phyloP scores from a whole-genome alignment of 1,139 yeast genomes.

The Kodamaea alishanica region DNA sequence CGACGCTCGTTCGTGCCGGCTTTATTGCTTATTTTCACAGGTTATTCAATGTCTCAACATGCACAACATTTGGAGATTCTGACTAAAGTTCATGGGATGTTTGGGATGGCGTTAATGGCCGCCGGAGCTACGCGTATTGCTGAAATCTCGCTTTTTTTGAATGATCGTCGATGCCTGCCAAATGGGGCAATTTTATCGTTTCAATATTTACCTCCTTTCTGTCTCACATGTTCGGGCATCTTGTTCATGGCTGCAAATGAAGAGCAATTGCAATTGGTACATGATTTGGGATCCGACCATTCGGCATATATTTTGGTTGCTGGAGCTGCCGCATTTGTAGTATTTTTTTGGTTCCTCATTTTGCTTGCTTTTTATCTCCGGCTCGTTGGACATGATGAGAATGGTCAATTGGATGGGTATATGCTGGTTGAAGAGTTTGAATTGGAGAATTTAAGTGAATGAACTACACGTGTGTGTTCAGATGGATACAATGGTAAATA shows the following conservation, averaged over 20 bases:
- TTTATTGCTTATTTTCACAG: slow-evolving; percentile 75
- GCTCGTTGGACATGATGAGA: slow-evolving; percentile 45
- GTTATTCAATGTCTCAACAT: slow-evolving; percentile 93
- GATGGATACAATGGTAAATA: too few species aligned
- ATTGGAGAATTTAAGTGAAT: slow-evolving; percentile 29
- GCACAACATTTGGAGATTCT: slow-evolving; percentile 69
- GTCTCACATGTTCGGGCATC: slow-evolving; percentile 73
- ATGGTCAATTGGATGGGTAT: slow-evolving; percentile 23
- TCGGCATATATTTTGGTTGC: slow-evolving; percentile 77
- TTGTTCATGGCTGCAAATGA: slow-evolving; percentile 91
- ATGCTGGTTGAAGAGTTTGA: slow-evolving; percentile 29
- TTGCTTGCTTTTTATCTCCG: slow-evolving; percentile 56
- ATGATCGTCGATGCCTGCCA: slow-evolving; percentile 48
- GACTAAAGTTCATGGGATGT: slow-evolving; percentile 82
- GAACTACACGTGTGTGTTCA: too few species aligned
- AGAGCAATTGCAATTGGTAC: slow-evolving; percentile 72
- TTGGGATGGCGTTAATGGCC: slow-evolving; percentile 74
- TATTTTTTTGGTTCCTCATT: slow-evolving; percentile 62
- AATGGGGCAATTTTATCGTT: slow-evolving; percentile 57
- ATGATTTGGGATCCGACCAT: slow-evolving; percentile 77
- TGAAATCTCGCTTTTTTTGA: slow-evolving; percentile 70
- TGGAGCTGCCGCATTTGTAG: slow-evolving; percentile 68
- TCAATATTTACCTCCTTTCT: slow-evolving; percentile 81
- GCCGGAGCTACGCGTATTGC: slow-evolving; percentile 74
- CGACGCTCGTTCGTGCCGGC: slow-evolving; percentile 77